Conservation (phyloP, 129 eudicot genomes). For the Cynara cardunculus region DNA sequence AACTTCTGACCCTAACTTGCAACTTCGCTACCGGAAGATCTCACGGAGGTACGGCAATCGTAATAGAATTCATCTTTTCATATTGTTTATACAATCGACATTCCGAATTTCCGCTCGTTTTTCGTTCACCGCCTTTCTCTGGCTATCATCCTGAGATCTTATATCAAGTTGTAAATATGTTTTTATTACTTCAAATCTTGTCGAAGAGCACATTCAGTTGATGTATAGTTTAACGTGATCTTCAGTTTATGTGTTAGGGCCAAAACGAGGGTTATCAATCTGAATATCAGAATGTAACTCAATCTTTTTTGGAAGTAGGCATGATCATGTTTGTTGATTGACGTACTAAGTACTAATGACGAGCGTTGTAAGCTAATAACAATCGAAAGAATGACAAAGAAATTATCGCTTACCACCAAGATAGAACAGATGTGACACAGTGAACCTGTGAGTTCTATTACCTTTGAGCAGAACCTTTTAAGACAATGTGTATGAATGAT, state of each 20-base stretch:
- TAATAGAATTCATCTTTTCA: neutral
- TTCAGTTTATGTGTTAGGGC: neutral
- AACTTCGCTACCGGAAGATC: neutral
- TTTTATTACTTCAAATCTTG: neutral
- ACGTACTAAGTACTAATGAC: neutral
- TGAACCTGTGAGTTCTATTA: neutral
- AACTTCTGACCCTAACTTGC: neutral
- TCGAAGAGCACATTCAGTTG: neutral
- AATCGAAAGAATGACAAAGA: neutral
- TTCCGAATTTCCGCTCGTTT: neutral
- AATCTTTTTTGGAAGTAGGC: neutral
- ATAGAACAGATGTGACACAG: neutral
- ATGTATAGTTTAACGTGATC: neutral
- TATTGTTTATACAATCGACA: neutral
- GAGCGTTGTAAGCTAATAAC: neutral
- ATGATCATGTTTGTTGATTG: neutral
- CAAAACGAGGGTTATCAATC: neutral
- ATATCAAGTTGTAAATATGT: neutral
- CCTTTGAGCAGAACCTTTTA: neutral
- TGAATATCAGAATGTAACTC: neutral
- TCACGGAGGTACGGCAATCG: neutral
- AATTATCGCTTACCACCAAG: neutral
- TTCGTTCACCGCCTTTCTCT: neutral
- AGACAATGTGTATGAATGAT: neutral
- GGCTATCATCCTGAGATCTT: neutral